These are phyloP conservation scores for Ligustrum vulgare DNA, from an alignment of 257 asterid species.

Conservation along the genomic window DNA sequence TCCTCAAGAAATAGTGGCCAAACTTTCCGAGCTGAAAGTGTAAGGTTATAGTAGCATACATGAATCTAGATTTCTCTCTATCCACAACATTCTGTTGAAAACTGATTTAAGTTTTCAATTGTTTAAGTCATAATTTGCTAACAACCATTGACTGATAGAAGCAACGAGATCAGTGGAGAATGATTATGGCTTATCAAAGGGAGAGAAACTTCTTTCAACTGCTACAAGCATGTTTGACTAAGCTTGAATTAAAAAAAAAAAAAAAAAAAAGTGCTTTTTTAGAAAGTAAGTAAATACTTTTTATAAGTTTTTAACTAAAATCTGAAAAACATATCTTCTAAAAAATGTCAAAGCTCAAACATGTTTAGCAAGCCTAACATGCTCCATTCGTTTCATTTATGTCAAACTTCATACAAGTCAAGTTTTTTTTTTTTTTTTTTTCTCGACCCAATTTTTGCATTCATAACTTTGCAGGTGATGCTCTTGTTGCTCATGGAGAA, in stretches of 20 bases:
- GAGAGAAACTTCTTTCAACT: not conserved
- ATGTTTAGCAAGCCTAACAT: no score
- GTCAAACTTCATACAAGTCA: not conserved
- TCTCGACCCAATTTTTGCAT: not conserved
- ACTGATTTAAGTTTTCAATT: constrained; percentile 3
- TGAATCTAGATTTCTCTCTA: constrained; percentile 40
- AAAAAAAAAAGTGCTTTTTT: not conserved
- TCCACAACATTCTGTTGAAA: constrained; percentile 23
- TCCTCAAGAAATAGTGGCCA: constrained; percentile 36
- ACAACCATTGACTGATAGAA: constrained; percentile 13
- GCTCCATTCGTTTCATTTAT: no score
- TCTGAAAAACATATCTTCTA: no score
- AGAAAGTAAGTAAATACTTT: no score
- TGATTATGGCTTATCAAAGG: not conserved
- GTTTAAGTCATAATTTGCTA: not conserved
- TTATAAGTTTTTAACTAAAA: no score
- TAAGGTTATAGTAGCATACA: constrained; percentile 8
- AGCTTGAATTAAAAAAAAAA: not conserved
- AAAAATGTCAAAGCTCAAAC: not conserved
- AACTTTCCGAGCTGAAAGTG: constrained; percentile 30
- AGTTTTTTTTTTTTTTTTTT: no score
- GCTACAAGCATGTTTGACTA: not conserved
- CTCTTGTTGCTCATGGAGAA: no score
- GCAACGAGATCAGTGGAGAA: constrained; percentile 23
- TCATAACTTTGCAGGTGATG: no score